Evolutionary conservation across 345 rosid species (phyloP), one percentile per base, ranked within the genome.

Genomic region (Salix brachista): DNA sequence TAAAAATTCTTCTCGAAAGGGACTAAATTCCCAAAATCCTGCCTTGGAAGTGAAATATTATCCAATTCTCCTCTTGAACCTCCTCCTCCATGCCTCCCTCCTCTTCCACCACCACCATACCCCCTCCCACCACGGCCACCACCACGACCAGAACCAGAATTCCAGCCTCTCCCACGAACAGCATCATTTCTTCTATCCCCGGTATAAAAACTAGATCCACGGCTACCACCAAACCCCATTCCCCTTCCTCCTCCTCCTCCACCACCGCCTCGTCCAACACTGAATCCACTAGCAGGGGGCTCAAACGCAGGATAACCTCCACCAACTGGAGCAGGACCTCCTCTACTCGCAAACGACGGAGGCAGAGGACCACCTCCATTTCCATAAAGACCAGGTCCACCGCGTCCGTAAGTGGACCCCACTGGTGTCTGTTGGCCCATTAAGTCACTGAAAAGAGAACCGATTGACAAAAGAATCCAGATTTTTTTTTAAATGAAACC

Each of bases 1-100:
- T 95, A 95, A 79, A 94, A 93, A 73, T 86, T 90, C 90, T 93
- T 95, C 86, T 95, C 93, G 56, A 95, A 93, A 52, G 94, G 97
- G 8, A 89, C 93, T 44, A 93, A 83, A 67, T 87, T 83, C 73
- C 90, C 91, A 77, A 95, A 95, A 85, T 89, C 88, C 82, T 90
- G 94, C 79, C 78, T 89, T 0, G 93, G 93, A 72, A 95, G 93
- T 7, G 91, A 81, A 74, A 93, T 83, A 23, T 75, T 80, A 72
- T 93, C 96, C 17, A 91, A 75, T 17, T 93, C 97, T 62, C 93
- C 86, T 56, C 79, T 88, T 58, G 85, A 70, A 37, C 83, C 79
- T 41, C 89, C 69, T 44, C 89, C 96, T 54, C 87, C 90, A 66
- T 73, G 84, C 69, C 96, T 85, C 39, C 89, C 90, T 50, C 89